Evolutionary conservation across 352 stramenopile genomes (phyloP), one percentile per base, ranked within the genome.

Genomic region (Phytophthora podocarpi): DNA sequence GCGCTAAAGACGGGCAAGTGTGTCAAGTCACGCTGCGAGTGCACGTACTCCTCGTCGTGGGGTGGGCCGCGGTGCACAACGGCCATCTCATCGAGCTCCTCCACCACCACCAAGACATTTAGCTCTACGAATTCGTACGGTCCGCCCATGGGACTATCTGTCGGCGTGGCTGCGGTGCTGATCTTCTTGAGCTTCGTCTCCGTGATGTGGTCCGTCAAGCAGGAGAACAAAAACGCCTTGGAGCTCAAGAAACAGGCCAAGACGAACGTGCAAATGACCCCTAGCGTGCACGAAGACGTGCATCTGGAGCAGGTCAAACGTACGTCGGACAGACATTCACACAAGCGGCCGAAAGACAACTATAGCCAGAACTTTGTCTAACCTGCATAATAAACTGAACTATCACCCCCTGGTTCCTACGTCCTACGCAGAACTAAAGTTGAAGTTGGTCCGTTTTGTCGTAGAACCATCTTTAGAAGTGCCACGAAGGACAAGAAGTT

Each of bases 61-160:
- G 74, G 74, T 9, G 82, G 80, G 5, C 79, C 82, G 5, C 78
- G 82, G 0, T 91, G 77, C 34, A 89, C 73, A 6, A 70, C 58
- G 1, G 74, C 75, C 1, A 47, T 82, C 9, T 66, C 67, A 16
- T 66, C 54, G 0, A 32, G 51, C 26, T 54, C 53, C 4, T 53
- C 56, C 1, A 64, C 56, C 4, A 23, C 15, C 1, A 67, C 55
- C 5, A 41, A 18, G 1, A 60, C 20, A 5, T 67, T 18, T 16
- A 11, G 63, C 0, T 63, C 74, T 12, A 60, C 45, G 11, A 51
- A 46, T 3, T 62, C 70, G 3, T 85, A 79, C 27, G 73, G 78
- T 11, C 70, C 76, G 8, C 66, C 78, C 0, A 69, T 85, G 40
- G 59, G 18, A 0, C 39, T 78, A 1, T 68, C 72, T 0, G 45